Evolutionary conservation across 2,329 filamentous ascomycete species (phyloP).

Genomic region (Teratosphaeria nubilosa): DNA sequence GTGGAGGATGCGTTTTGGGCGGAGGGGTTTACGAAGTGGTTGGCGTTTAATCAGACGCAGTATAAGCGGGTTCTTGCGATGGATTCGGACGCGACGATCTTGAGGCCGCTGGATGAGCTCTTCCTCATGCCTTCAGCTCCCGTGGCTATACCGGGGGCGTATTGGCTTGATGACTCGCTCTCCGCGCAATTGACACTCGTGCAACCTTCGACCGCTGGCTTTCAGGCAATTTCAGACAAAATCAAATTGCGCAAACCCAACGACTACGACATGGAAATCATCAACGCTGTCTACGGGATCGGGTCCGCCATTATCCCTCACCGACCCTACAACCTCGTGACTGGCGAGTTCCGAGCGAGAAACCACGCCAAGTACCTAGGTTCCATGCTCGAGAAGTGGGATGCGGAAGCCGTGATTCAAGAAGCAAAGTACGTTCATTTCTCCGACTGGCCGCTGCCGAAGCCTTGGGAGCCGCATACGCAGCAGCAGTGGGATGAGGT

Average conservation of each 20-base stretch:
- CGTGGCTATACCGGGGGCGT: conserved; percentile 60
- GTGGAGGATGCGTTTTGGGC: conserved; percentile 42
- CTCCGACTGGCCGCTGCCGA: conserved; percentile 60
- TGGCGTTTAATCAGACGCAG: conserved; percentile 57
- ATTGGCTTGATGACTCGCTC: conserved; percentile 49
- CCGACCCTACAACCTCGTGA: conserved; percentile 51
- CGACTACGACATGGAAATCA: conserved; percentile 31
- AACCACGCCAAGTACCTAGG: conserved; percentile 45
- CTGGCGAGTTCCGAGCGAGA: conserved; percentile 51
- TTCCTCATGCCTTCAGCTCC: conserved; percentile 51
- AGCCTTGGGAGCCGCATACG: conserved; percentile 48
- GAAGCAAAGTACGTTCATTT: conserved; percentile 62
- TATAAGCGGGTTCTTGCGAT: conserved; percentile 50
- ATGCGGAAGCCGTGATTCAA: conserved; percentile 44
- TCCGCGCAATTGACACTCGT: conserved; percentile 10
- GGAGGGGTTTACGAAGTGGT: conserved; percentile 54
- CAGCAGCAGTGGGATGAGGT: conserved; percentile 31
- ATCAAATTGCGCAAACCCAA: conserved; percentile 18
- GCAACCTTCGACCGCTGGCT: conserved; percentile 9
- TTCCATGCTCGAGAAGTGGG: conserved; percentile 42
- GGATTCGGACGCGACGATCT: conserved; percentile 55
- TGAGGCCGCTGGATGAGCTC: conserved; percentile 58
- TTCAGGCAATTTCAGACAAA: conserved; percentile 5
- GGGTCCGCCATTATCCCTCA: conserved; percentile 56
- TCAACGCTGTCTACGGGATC: conserved; percentile 53